Conservation (phyloP, 495 filamentous ascomycete species). For the Penicillium ucsense region DNA sequence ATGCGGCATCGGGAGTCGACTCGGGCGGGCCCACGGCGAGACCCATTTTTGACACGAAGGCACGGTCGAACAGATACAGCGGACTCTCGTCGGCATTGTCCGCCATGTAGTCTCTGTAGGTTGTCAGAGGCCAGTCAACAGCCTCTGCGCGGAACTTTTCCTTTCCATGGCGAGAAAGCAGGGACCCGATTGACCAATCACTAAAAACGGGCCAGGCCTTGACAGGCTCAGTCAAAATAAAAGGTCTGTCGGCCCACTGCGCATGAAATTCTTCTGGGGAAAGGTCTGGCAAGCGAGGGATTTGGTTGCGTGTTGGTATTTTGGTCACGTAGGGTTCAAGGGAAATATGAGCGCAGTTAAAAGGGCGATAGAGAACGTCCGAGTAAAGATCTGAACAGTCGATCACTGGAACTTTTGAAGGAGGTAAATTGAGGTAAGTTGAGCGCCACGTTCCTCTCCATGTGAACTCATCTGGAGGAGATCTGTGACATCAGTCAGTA, state of each 20-base stretch:
- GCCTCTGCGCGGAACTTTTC: slow-evolving; percentile 80
- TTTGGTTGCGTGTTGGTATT: slow-evolving; percentile 66
- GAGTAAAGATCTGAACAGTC: slow-evolving; percentile 77
- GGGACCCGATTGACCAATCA: slow-evolving; percentile 58
- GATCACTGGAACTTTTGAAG: slow-evolving; percentile 40
- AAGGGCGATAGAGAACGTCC: slow-evolving; percentile 83
- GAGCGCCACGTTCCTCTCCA: slow-evolving; percentile 87
- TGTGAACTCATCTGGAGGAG: slow-evolving; percentile 37
- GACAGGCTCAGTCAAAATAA: slow-evolving; percentile 81
- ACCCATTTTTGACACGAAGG: slow-evolving; percentile 81
- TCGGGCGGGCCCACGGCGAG: slow-evolving; percentile 47
- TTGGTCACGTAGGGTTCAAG: slow-evolving; percentile 54
- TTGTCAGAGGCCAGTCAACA: slow-evolving; percentile 78
- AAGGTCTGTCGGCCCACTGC: slow-evolving; percentile 72
- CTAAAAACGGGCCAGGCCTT: slow-evolving; percentile 72
- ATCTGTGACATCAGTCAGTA: slow-evolving; percentile 15
- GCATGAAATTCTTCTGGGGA: slow-evolving; percentile 61
- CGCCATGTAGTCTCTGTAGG: slow-evolving; percentile 77
- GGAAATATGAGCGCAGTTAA: slow-evolving; percentile 72
- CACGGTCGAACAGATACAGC: slow-evolving; percentile 83
- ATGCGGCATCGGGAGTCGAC: slow-evolving; percentile 43
- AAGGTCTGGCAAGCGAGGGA: slow-evolving; percentile 59
- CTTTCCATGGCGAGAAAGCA: slow-evolving; percentile 54
- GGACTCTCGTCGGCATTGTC: slow-evolving; percentile 81
- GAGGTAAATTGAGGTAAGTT: slow-evolving; percentile 59